Base-by-base conservation (phyloP, 2,329 filamentous ascomycete genomes). In the Ascochyta koolunga region DNA sequence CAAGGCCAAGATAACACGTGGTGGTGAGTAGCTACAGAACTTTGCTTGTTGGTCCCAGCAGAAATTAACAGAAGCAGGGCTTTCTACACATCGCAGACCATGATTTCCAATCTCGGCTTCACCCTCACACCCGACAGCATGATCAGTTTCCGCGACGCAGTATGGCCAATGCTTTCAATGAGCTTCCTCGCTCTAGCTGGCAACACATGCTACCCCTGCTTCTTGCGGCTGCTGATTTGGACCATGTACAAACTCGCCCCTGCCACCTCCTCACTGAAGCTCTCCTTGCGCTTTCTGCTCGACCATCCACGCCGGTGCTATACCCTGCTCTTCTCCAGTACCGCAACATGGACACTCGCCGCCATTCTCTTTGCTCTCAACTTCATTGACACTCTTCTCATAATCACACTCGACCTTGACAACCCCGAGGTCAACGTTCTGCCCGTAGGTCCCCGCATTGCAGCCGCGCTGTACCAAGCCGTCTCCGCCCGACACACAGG, bases 271-370 rank as follows among this genome's bases (percentile, higher is more conserved):
- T 41, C 74, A 0, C 76, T 75, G 40, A 70, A 75, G 3, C 77
- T 80, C 22, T 77, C 81, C 0, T 71, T 87, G 0, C 68, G 75
- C 3, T 88, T 86, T 61, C 74, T 88, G 1, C 80, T 88, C 18
- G 78, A 86, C 37, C 83, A 88, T 64, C 85, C 85, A 0, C 79
- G 85, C 29, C 77, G 85, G 5, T 86, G 83, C 60, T 87, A 84
- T 63, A 87, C 83, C 1, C 77, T 85, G 1, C 78, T 88, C 3
- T 88, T 88, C 61, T 84, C 84, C 0, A 78, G 79, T 37, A 70
- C 72, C 9, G 78, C 83, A 5, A 87, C 85, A 0, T 87, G 83
- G 83, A 80, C 78, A 48, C 76, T 86, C 0, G 73, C 81, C 3
- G 72, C 73, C 24, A 79, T 81, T 21, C 72, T 86, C 4, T 58